Conservation (phyloP, 2,329 filamentous ascomycete genomes). For the Lasiodiplodia theobromae region DNA sequence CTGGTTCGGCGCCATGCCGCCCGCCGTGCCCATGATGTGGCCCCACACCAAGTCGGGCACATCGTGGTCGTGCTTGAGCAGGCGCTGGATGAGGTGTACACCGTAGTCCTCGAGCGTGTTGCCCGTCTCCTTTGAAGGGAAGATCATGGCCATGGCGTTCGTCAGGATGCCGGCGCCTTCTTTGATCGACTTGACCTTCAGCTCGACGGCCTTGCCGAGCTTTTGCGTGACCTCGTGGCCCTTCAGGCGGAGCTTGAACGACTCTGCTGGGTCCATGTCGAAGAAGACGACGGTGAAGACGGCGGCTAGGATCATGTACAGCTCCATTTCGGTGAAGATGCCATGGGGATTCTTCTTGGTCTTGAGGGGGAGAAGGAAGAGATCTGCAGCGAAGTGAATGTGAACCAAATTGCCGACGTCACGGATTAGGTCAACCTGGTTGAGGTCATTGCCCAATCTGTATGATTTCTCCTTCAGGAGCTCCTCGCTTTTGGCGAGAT, state of each 20-base stretch:
- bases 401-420: slow-evolving; percentile 64
- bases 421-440: slow-evolving; percentile 73
- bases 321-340: slow-evolving; percentile 61
- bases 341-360: slow-evolving; percentile 58
- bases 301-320: slow-evolving; percentile 61
- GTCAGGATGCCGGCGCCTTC: slow-evolving; percentile 50
- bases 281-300: slow-evolving; percentile 64
- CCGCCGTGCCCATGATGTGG: slow-evolving; percentile 64
- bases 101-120: slow-evolving; percentile 61
- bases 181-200: slow-evolving; percentile 56
- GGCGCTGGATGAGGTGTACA: slow-evolving; percentile 61
- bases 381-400: slow-evolving; percentile 61
- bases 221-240: slow-evolving; percentile 56
- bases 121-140: slow-evolving; percentile 42
- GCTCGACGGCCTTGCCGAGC: slow-evolving; percentile 58
- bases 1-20: slow-evolving; percentile 56
- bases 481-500: slow-evolving; percentile 66
- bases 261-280: slow-evolving; percentile 60
- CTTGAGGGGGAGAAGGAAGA: slow-evolving; percentile 65
- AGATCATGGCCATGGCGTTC: slow-evolving; percentile 49
- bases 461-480: slow-evolving; percentile 72
- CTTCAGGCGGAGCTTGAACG: slow-evolving; percentile 59
- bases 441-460: slow-evolving; percentile 62
- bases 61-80: slow-evolving; percentile 56
- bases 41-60: slow-evolving; percentile 62